Percentiles rank a stretch among this genome's conserved stretches.
Conservation (phyloP, 1,139 yeast species). For the Hyphopichia burtonii region DNA sequence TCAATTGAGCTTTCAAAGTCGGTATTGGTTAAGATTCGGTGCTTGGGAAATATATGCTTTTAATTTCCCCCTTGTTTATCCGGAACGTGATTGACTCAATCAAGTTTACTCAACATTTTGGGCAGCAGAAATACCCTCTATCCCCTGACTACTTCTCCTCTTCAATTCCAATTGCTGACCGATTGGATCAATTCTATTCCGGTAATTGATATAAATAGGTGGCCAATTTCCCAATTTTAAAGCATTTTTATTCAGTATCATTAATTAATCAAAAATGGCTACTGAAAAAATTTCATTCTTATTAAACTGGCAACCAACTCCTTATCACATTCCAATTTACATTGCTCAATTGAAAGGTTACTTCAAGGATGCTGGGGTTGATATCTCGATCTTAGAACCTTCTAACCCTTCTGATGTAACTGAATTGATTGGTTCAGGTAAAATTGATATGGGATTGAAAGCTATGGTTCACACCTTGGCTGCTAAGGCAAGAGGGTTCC, state of each 20-base stretch:
- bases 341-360: conserved; percentile 52
- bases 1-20: too few relatives aligned
- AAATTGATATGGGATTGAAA: conserved; percentile 58
- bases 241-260: too few relatives aligned
- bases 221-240: too few relatives aligned
- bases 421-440: conserved; percentile 56
- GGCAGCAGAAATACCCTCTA: too few relatives aligned
- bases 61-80: too few relatives aligned
- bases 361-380: conserved; percentile 51
- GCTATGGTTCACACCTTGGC: conserved; percentile 64
- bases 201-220: too few relatives aligned
- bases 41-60: too few relatives aligned
- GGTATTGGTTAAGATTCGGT: too few relatives aligned
- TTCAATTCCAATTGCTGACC: not conserved
- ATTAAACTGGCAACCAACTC: conserved; percentile 58
- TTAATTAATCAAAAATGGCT: conserved; percentile 3
- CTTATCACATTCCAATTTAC: conserved; percentile 56
- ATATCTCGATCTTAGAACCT: conserved; percentile 55
- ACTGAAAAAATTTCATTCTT: conserved; percentile 52
- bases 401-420: conserved; percentile 61
- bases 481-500: conserved; percentile 58
- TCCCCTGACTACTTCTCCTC: not conserved
- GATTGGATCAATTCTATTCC: too few relatives aligned
- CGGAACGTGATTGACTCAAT: too few relatives aligned
- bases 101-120: too few relatives aligned